Conservation (phyloP, 108 stramenopile species). For the Fragilariopsis cylindrus region DNA sequence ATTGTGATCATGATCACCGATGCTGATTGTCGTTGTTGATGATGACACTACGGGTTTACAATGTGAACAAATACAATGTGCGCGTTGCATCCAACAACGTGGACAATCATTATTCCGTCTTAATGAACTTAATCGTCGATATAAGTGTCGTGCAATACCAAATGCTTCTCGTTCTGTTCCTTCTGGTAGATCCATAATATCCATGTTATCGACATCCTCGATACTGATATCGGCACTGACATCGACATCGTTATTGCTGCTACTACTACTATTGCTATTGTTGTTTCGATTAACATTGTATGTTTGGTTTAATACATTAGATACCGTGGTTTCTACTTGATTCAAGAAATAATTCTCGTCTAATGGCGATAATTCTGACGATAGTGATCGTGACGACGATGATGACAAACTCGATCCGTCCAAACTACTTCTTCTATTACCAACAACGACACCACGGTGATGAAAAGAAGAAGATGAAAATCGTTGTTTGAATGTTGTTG, state of each 20-base stretch:
- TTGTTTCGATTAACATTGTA: background rate
- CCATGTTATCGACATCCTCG: constrained; percentile 10
- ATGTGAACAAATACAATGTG: constrained; percentile 59
- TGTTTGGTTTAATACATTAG: constrained; percentile 20
- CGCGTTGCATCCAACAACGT: constrained; percentile 71
- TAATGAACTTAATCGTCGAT: constrained; percentile 39
- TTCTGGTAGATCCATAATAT: constrained; percentile 43
- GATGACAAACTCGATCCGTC: background rate
- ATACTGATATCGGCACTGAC: background rate
- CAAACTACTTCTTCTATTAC: too few species aligned
- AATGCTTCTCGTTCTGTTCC: constrained; percentile 53
- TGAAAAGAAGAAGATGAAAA: too few species aligned
- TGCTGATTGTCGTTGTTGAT: background rate
- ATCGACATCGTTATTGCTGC: background rate
- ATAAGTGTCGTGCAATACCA: constrained; percentile 48
- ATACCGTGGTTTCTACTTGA: constrained; percentile 46
- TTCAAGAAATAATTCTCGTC: constrained; percentile 33
- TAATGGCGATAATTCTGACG: background rate
- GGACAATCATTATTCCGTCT: constrained; percentile 57
- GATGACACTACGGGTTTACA: constrained; percentile 37
- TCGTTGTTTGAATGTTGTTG: too few species aligned
- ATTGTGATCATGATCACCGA: background rate
- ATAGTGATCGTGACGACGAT: background rate
- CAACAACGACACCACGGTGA: too few species aligned
- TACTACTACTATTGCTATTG: background rate